Conservation (phyloP, 371 early-diverging fungal species). For the Funneliformis caledonium region DNA sequence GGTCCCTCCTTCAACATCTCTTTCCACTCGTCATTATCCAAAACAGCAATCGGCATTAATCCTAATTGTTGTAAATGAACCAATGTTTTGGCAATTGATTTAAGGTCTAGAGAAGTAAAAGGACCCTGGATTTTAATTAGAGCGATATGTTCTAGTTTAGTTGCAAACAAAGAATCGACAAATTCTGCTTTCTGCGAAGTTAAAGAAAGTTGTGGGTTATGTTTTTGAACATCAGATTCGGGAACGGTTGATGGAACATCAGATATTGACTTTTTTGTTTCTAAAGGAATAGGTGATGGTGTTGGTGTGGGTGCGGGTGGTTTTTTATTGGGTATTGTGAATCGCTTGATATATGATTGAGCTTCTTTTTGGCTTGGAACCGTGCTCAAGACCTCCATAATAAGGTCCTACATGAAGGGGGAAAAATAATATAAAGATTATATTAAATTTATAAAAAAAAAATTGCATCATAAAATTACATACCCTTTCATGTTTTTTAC, state of each 20-base stretch:
- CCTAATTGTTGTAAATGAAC: conserved; percentile 74
- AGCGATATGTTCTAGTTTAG: conserved; percentile 58
- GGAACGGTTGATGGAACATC: conserved; percentile 31
- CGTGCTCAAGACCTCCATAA: conserved; percentile 64
- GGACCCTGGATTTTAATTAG: conserved; percentile 62
- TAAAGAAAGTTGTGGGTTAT: conserved; percentile 1
- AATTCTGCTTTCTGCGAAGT: conserved; percentile 44
- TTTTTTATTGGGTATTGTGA: conserved; percentile 48
- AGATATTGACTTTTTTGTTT: neutral
- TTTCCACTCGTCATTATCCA: conserved; percentile 64
- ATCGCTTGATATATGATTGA: conserved; percentile 72
- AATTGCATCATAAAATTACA: neutral
- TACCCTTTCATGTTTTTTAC: neutral
- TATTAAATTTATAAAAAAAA: neutral
- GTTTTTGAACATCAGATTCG: conserved; percentile 17
- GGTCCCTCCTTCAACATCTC: conserved; percentile 38
- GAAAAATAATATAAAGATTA: neutral
- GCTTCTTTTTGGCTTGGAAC: conserved; percentile 81
- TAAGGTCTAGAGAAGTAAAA: conserved; percentile 61
- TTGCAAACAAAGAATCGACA: conserved; percentile 55
- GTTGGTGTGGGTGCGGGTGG: conserved; percentile 44
- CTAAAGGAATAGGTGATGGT: conserved; percentile 4
- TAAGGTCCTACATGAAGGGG: conserved; percentile 49
- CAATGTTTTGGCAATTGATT: conserved; percentile 63
- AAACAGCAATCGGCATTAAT: conserved; percentile 70